These are phyloP conservation scores for Cryptococcus sp. DNA, from an alignment of 1,284 basidiomycete species.

Conservation along the genomic window DNA sequence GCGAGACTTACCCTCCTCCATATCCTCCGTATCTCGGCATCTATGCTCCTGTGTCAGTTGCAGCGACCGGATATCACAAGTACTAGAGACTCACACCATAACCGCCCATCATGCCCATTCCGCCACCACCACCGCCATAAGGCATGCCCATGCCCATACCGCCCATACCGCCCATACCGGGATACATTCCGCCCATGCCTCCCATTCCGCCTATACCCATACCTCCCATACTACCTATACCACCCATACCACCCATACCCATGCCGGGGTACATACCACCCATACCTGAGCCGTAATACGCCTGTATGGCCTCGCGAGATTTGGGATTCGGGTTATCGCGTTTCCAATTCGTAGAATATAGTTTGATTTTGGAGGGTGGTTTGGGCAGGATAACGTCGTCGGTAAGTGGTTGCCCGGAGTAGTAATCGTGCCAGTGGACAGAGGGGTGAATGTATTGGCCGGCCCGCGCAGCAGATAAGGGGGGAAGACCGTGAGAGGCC, in stretches of 20 bases:
- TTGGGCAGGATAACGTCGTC: conserved; percentile 22
- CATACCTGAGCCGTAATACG: conserved; percentile 29
- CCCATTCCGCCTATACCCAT: conserved; percentile 12
- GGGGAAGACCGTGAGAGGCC: not conserved
- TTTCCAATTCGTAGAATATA: conserved; percentile 40
- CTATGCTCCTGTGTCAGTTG: not conserved
- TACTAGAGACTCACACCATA: conserved; percentile 22
- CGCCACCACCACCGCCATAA: conserved; percentile 12
- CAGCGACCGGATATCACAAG: not conserved
- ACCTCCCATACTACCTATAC: conserved; percentile 16
- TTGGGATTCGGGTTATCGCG: conserved; percentile 29
- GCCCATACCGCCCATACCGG: conserved; percentile 20
- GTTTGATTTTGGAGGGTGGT: conserved; percentile 20
- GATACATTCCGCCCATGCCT: conserved; percentile 23
- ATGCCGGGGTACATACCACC: conserved; percentile 18
- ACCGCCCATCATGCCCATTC: conserved; percentile 25
- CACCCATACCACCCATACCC: not conserved
- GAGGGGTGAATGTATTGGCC: not conserved
- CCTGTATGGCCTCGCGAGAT: conserved; percentile 24
- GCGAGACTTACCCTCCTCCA: conserved; percentile 15
- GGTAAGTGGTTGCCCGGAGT: conserved; percentile 10
- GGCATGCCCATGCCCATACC: conserved; percentile 13
- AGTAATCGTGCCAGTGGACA: conserved; percentile 26
- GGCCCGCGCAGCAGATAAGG: not conserved
- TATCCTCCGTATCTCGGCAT: conserved; percentile 17